Percentiles rank a stretch among this genome's conserved stretches.
phyloP scores from a whole-genome alignment of 192 early-diverging fungal genomes.

The Podila minutissima region DNA sequence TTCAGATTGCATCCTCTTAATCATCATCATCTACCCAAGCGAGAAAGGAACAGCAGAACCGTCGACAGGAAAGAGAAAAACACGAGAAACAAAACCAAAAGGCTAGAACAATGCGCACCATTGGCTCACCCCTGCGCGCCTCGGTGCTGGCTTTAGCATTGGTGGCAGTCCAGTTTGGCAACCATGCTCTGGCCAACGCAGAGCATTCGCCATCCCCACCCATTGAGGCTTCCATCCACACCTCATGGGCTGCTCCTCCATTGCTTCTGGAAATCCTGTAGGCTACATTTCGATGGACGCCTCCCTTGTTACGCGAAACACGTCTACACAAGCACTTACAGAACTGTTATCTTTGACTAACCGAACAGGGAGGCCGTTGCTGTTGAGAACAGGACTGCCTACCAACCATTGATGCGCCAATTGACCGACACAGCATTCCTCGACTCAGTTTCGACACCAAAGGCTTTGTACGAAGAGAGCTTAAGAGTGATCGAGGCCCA shows the following conservation, averaged over 20 bases:
- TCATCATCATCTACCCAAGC: too few species aligned
- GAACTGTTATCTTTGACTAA: background rate
- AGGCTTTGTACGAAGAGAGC: slow-evolving; percentile 59
- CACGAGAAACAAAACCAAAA: background rate
- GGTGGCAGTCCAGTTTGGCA: slow-evolving; percentile 26
- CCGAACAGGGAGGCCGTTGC: slow-evolving; percentile 69
- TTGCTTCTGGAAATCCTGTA: slow-evolving; percentile 83
- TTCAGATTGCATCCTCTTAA: too few species aligned
- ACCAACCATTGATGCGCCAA: slow-evolving; percentile 70
- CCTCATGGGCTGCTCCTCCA: slow-evolving; percentile 75
- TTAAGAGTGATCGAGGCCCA: slow-evolving; percentile 60
- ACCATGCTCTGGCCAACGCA: slow-evolving; percentile 2
- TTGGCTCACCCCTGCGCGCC: slow-evolving; percentile 19
- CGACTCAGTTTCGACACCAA: slow-evolving; percentile 34
- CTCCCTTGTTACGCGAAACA: background rate
- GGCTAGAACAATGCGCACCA: slow-evolving; percentile 11
- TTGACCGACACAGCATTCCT: slow-evolving; percentile 53
- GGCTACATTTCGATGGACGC: slow-evolving; percentile 9
- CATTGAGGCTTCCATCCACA: slow-evolving; percentile 56
- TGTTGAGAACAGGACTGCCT: slow-evolving; percentile 68
- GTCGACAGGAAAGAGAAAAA: too few species aligned
- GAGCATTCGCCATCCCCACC: slow-evolving; percentile 53
- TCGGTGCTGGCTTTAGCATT: slow-evolving; percentile 38
- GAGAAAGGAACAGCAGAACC: too few species aligned
- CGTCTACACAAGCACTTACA: background rate